Percentiles rank a stretch among this genome's conserved stretches.
These are phyloP conservation scores for Diutina mesorugosa DNA, from an alignment of 1,139 yeast species.

Conservation along the genomic window DNA sequence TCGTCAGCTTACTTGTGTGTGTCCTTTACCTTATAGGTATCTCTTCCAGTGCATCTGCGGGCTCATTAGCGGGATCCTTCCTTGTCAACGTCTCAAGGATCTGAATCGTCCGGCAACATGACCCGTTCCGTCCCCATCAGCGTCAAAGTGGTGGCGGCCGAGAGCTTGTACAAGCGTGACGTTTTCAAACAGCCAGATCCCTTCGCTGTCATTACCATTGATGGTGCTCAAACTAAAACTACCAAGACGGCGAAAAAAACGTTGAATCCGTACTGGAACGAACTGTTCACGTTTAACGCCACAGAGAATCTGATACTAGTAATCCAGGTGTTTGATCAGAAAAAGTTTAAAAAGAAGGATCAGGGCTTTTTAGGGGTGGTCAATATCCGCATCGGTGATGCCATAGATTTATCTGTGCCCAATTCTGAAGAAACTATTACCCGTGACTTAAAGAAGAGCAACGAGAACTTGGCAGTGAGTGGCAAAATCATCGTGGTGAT, in stretches of 20 bases:
- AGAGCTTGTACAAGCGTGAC: slow-evolving; percentile 88
- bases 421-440: slow-evolving; percentile 78
- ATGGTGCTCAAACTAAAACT: slow-evolving; percentile 91
- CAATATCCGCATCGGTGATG: slow-evolving; percentile 82
- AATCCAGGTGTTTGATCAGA: slow-evolving; percentile 92
- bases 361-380: slow-evolving; percentile 98
- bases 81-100: background rate
- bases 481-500: slow-evolving; percentile 81
- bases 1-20: background rate
- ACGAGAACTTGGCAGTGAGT: slow-evolving; percentile 82
- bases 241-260: slow-evolving; percentile 92
- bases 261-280: slow-evolving; percentile 96
- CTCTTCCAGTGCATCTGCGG: background rate
- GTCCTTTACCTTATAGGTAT: background rate
- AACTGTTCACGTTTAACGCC: slow-evolving; percentile 66
- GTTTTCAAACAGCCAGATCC: slow-evolving; percentile 96
- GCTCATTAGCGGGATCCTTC: background rate
- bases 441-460: slow-evolving; percentile 81
- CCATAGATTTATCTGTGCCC: slow-evolving; percentile 53
- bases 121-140: slow-evolving; percentile 18
- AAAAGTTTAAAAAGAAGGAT: slow-evolving; percentile 93
- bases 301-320: slow-evolving; percentile 79
- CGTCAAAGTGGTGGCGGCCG: slow-evolving; percentile 89
- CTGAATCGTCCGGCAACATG: background rate
- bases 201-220: slow-evolving; percentile 92